Evolutionary conservation across 2,329 filamentous ascomycete genomes (phyloP), one percentile per base, ranked within the genome.

Genomic region (Colletotrichum tropicicola): DNA sequence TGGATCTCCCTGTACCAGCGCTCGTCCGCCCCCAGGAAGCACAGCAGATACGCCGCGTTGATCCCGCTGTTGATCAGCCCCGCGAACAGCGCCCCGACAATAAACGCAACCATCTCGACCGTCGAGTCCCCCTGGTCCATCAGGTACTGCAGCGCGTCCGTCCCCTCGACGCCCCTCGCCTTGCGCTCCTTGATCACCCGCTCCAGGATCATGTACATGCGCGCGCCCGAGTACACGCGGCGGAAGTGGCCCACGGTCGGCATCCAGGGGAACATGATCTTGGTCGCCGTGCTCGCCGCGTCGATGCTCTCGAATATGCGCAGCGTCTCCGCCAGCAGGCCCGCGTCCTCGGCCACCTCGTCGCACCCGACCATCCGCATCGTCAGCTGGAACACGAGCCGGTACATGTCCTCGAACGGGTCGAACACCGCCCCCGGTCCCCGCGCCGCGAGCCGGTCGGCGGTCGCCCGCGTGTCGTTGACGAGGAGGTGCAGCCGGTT

Each of bases 11-110:
- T 66, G 35, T 80, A 78, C 87, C 87, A 83, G 56, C 81, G 59
- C 15, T 78, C 72, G 69, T 84, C 71, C 56, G 79, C 61, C 57
- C 84, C 72, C 56, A 89, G 77, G 77, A 84, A 80, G 72, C 81
- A 65, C 66, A 88, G 71, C 65, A 87, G 74, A 79, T 82, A 87
- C 2, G 82, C 81, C 1, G 83, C 82, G 67, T 86, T 87, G 71
- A 86, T 81, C 39, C 85, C 85, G 23, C 77, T 84, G 73, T 88
- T 89, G n/a, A 87, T 68, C 32, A 85, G 75, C n/a, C 85, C 86
- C 1, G 86, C 85, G 70, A 86, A 87, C 3, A 89, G 73, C 0
- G 83, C 76, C 12, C 81, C 80, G n/a, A 88, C 74, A 32, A 86
- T 77, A 72, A 87, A 86, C 17, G 73, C 70, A 35, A 85, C 75